phyloP scores from a whole-genome alignment of 2,329 filamentous ascomycete genomes.

The Nigrospora oryzae region DNA sequence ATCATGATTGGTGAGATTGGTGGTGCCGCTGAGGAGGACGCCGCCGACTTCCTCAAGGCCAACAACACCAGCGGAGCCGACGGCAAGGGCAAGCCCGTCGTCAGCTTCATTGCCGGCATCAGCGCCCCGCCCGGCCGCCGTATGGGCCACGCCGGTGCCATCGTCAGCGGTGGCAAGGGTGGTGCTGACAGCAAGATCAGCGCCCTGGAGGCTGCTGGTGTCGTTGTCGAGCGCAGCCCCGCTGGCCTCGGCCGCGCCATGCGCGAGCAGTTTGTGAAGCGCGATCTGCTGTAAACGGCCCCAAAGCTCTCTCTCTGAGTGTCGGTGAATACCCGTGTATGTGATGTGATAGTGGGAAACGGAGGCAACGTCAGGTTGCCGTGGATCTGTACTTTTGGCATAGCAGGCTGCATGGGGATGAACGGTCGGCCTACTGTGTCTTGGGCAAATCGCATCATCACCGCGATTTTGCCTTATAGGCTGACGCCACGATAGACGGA shows the following conservation, averaged over 20 bases:
- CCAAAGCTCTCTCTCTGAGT: background rate
- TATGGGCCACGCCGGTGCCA: conserved; percentile 98
- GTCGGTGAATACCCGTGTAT: background rate
- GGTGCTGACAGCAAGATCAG: conserved; percentile 97
- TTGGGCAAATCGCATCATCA: no score
- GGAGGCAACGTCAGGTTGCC: no score
- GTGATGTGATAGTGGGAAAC: background rate
- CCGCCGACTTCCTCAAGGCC: conserved; percentile 87
- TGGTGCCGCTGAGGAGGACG: conserved; percentile 94
- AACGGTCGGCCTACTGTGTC: no score
- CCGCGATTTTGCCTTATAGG: no score
- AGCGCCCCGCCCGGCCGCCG: conserved; percentile 90
- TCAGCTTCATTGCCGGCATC: conserved; percentile 98
- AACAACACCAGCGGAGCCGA: conserved; percentile 69
- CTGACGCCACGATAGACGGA: no score
- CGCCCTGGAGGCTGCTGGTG: conserved; percentile 85
- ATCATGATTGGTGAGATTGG: conserved; percentile 99
- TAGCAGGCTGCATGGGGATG: background rate
- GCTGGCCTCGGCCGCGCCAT: conserved; percentile 88
- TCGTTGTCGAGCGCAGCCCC: conserved; percentile 92
- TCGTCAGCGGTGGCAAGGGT: conserved; percentile 95
- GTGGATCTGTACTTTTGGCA: background rate
- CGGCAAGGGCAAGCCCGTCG: conserved; percentile 74
- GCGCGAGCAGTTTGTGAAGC: conserved; percentile 91
- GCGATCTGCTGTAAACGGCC: conserved; percentile 72